Percentiles rank a stretch among this genome's conserved stretches.
Conservation (phyloP, 1,284 basidiomycete genomes). For the Ustilago vetiveriae region DNA sequence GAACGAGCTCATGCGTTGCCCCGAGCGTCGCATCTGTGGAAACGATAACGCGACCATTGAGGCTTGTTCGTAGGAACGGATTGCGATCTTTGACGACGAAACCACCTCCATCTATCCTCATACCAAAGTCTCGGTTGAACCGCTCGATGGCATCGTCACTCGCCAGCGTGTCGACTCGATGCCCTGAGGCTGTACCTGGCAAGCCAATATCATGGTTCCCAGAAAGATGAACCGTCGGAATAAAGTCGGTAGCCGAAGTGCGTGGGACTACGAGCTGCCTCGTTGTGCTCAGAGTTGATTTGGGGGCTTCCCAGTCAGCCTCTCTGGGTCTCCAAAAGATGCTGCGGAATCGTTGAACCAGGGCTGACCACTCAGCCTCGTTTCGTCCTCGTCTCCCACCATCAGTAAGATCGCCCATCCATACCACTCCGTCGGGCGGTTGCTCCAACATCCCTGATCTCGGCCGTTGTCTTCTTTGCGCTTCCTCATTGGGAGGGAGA, state of each 20-base stretch:
- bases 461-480: background rate
- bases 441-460: slow-evolving; percentile 6
- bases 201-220: slow-evolving; percentile 61
- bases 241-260: slow-evolving; percentile 20
- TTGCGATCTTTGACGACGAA: slow-evolving; percentile 32
- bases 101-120: slow-evolving; percentile 27
- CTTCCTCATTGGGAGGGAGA: slow-evolving; percentile 5
- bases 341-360: slow-evolving; percentile 32
- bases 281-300: slow-evolving; percentile 16
- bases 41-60: slow-evolving; percentile 53
- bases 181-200: slow-evolving; percentile 17
- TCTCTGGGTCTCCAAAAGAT: slow-evolving; percentile 39
- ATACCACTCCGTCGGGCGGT: slow-evolving; percentile 46
- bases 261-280: slow-evolving; percentile 24
- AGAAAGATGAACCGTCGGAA: slow-evolving; percentile 43
- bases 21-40: slow-evolving; percentile 17
- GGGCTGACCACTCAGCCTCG: slow-evolving; percentile 19
- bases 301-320: slow-evolving; percentile 26
- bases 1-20: slow-evolving; percentile 54
- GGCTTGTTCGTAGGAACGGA: slow-evolving; percentile 2
- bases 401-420: slow-evolving; percentile 54
- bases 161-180: slow-evolving; percentile 16
- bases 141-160: slow-evolving; percentile 25
- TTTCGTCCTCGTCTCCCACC: slow-evolving; percentile 32
- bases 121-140: slow-evolving; percentile 29